A percentile compares a stretch with the other conserved stretches of the same genome.
These are phyloP conservation scores for Asterophora parasitica DNA, from an alignment of 768 basidiomycete genomes.

Conservation along the genomic window DNA sequence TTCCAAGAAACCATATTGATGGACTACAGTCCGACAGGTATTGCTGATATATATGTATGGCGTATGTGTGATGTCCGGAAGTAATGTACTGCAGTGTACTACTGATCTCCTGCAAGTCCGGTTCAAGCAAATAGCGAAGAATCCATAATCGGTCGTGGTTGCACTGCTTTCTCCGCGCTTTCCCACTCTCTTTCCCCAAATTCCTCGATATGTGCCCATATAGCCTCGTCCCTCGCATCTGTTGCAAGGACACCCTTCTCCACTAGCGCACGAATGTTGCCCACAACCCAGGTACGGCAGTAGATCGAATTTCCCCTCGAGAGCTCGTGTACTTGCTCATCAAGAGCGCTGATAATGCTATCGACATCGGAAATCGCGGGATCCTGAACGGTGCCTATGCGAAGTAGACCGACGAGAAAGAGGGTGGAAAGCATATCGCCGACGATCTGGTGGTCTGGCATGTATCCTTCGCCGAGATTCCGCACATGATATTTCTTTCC, in stretches of 20 bases:
- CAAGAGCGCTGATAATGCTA: background rate
- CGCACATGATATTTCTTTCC: conserved; percentile 1
- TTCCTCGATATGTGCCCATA: background rate
- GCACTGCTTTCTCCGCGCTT: background rate
- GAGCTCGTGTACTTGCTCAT: background rate
- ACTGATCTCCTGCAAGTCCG: no score
- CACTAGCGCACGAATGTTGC: background rate
- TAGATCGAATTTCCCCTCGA: background rate
- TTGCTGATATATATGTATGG: no score
- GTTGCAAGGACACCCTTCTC: no score
- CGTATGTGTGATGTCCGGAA: no score
- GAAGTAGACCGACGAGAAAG: background rate
- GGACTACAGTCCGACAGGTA: no score
- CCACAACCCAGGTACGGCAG: background rate
- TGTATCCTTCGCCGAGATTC: background rate
- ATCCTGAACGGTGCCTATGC: background rate
- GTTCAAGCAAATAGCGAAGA: no score
- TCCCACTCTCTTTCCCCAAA: background rate
- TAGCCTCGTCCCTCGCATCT: background rate
- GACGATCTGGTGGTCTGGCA: no score
- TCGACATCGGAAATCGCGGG: background rate
- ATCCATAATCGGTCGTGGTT: no score
- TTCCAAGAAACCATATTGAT: no score
- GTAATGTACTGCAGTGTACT: no score
- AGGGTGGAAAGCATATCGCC: background rate